phyloP scores from a whole-genome alignment of 2,329 filamentous ascomycete genomes.

The Monilinia aucupariae region DNA sequence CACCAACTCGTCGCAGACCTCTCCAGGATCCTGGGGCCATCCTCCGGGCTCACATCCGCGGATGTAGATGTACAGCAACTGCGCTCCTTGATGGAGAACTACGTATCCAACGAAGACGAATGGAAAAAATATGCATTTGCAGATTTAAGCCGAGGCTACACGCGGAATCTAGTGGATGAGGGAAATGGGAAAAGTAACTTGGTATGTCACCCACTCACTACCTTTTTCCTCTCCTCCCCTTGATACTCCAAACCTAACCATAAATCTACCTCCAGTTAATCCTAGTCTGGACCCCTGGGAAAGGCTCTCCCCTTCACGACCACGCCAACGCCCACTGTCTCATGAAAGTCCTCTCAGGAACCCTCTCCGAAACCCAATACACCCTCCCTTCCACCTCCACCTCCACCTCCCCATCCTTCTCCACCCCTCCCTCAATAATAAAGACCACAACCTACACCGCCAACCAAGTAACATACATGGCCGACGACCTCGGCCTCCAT shows the following conservation, averaged over 20 bases:
- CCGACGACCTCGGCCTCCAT: conserved; percentile 82
- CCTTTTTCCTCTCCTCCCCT: not conserved
- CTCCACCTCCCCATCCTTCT: conserved; percentile 21
- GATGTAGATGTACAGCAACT: conserved; percentile 74
- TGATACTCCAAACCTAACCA: not conserved
- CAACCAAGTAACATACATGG: conserved; percentile 84
- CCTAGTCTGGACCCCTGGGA: conserved; percentile 86
- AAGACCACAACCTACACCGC: conserved; percentile 62
- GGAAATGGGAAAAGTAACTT: conserved; percentile 65
- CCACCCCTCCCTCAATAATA: conserved; percentile 55
- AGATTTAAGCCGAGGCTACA: conserved; percentile 68
- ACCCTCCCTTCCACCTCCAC: conserved; percentile 45
- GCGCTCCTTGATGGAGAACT: conserved; percentile 66
- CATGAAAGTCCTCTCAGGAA: conserved; percentile 78
- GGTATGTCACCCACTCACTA: conserved; percentile 33
- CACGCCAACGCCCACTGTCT: conserved; percentile 83
- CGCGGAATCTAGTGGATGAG: conserved; percentile 82
- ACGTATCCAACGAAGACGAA: conserved; percentile 61
- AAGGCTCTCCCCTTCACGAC: conserved; percentile 80
- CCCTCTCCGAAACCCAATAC: conserved; percentile 65
- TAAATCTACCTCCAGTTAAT: conserved; percentile 58
- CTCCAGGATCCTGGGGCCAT: conserved; percentile 68
- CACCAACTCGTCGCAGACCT: conserved; percentile 67
- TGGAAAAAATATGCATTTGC: conserved; percentile 72
- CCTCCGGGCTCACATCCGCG: conserved; percentile 73